These are phyloP conservation scores for Monosporascus sp. DNA, from an alignment of 2,329 filamentous ascomycete genomes.

Conservation along the genomic window DNA sequence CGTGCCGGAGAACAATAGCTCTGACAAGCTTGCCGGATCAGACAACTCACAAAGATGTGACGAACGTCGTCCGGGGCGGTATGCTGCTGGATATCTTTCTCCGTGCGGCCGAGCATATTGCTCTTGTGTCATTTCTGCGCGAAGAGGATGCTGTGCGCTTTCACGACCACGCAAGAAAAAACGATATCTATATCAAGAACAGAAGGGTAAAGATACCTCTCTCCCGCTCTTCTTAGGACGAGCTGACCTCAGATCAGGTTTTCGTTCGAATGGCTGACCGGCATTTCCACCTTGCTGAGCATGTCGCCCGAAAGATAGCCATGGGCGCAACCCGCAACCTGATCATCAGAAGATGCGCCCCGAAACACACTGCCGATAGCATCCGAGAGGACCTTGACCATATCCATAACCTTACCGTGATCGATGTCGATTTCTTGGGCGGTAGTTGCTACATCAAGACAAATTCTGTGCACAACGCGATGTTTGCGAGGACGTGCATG, in stretches of 20 bases:
- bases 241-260: slow-evolving; percentile 43
- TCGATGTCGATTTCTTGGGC: slow-evolving; percentile 56
- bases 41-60: slow-evolving; percentile 61
- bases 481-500: slow-evolving; percentile 75
- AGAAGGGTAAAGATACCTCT: slow-evolving; percentile 53
- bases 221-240: slow-evolving; percentile 1
- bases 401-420: slow-evolving; percentile 71
- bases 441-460: slow-evolving; percentile 64
- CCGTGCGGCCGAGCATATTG: slow-evolving; percentile 51
- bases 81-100: slow-evolving; percentile 64
- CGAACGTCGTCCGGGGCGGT: slow-evolving; percentile 62
- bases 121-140: slow-evolving; percentile 65
- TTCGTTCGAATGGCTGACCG: slow-evolving; percentile 64
- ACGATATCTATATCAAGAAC: slow-evolving; percentile 63
- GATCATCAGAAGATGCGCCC: slow-evolving; percentile 56
- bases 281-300: slow-evolving; percentile 60
- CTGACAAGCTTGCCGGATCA: slow-evolving; percentile 57
- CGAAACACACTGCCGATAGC: slow-evolving; percentile 53
- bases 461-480: slow-evolving; percentile 71
- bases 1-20: slow-evolving; percentile 52
- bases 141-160: slow-evolving; percentile 60
- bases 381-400: slow-evolving; percentile 74
- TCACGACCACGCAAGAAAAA: slow-evolving; percentile 55
- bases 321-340: slow-evolving; percentile 70
- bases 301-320: slow-evolving; percentile 59